These are phyloP conservation scores for Metschnikowia peoriensis DNA, from an alignment of 805 yeast genomes.

Conservation along the genomic window DNA sequence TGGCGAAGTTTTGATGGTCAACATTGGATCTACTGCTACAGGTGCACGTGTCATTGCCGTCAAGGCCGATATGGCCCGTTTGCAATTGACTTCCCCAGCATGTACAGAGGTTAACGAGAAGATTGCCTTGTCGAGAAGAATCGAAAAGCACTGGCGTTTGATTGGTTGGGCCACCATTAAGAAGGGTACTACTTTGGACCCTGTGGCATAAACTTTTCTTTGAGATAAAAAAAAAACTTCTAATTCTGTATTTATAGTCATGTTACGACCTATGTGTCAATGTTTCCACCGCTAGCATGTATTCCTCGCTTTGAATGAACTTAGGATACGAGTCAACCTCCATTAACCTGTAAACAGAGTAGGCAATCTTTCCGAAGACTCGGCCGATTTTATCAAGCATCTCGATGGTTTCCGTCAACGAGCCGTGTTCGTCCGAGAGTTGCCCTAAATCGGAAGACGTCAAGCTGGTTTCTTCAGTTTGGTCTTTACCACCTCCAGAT, in stretches of 20 bases:
- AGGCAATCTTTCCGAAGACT: conserved; percentile 48
- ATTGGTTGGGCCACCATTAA: conserved; percentile 99
- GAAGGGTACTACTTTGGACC: conserved; percentile 88
- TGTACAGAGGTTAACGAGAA: conserved; percentile 98
- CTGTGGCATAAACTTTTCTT: conserved; percentile 45
- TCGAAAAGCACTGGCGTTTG: conserved; percentile 99
- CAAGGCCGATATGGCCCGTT: conserved; percentile 98
- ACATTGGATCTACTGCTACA: conserved; percentile 98
- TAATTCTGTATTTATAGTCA: conserved; percentile 15
- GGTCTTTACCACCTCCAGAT: background rate
- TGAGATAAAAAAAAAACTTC: background rate
- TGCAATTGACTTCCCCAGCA: conserved; percentile 95
- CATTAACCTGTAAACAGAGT: conserved; percentile 56
- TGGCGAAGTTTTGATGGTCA: conserved; percentile 97
- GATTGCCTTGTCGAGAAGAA: conserved; percentile 98
- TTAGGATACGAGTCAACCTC: conserved; percentile 73
- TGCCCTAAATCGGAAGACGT: conserved; percentile 6
- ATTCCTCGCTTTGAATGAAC: conserved; percentile 42
- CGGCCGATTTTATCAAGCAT: conserved; percentile 17
- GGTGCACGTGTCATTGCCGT: conserved; percentile 99
- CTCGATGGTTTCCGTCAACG: conserved; percentile 8
- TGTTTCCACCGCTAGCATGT: conserved; percentile 17
- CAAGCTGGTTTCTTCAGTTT: conserved; percentile 3
- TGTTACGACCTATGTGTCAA: conserved; percentile 11
- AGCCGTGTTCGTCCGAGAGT: background rate